These are phyloP conservation scores for Nicotiana rustica DNA, from an alignment of 305 asterid genomes.

Conservation along the genomic window DNA sequence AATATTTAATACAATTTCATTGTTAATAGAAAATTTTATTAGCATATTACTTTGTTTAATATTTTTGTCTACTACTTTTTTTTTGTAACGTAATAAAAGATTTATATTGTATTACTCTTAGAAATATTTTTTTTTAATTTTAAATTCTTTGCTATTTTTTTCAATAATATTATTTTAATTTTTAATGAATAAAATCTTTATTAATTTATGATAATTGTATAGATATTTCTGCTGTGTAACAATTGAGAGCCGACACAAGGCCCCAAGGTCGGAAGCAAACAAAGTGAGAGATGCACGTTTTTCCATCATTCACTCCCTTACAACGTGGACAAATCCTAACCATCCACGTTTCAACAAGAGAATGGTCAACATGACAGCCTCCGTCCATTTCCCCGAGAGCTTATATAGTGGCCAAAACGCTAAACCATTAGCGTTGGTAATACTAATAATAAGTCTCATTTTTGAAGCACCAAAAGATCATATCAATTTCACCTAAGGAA, in stretches of 20 bases:
- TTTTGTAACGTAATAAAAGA: too few relatives aligned
- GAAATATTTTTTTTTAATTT: too few relatives aligned
- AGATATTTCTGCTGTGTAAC: background rate
- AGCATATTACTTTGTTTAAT: too few relatives aligned
- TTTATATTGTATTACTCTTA: too few relatives aligned
- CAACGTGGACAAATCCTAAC: constrained; percentile 48
- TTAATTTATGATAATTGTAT: too few relatives aligned
- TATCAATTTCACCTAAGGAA: background rate
- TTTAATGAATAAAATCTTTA: too few relatives aligned
- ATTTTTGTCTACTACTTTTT: too few relatives aligned
- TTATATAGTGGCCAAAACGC: constrained; percentile 25
- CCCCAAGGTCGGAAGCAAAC: constrained; percentile 44
- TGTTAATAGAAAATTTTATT: too few relatives aligned
- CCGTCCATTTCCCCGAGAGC: constrained; percentile 17
- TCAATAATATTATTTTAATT: too few relatives aligned
- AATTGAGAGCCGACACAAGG: constrained; percentile 26
- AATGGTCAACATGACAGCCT: constrained; percentile 40
- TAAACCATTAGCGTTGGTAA: background rate
- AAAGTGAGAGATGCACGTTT: constrained; percentile 40
- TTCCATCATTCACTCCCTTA: constrained; percentile 34
- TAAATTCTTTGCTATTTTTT: too few relatives aligned
- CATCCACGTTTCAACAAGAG: constrained; percentile 40
- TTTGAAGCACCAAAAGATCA: background rate
- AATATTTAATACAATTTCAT: too few relatives aligned
- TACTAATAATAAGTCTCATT: background rate